Conservation (phyloP, 2,329 filamentous ascomycete genomes). For the Aspergillus amoenus region DNA sequence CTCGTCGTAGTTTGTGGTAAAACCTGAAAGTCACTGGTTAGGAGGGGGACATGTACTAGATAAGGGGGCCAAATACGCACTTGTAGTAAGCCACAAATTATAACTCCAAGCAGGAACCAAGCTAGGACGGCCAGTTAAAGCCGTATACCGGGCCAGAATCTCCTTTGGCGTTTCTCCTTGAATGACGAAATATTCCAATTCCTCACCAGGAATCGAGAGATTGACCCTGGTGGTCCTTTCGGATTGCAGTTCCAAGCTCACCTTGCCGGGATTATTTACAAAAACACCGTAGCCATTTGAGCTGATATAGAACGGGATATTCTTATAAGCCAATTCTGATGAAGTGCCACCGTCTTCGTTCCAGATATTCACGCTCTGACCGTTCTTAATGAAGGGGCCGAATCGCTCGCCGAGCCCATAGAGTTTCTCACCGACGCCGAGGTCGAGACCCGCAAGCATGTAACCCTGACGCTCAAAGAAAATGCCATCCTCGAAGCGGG, state of each 20-base stretch:
- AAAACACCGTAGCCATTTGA: slow-evolving; percentile 76
- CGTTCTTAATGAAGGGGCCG: slow-evolving; percentile 73
- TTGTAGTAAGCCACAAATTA: slow-evolving; percentile 72
- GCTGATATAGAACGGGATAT: slow-evolving; percentile 43
- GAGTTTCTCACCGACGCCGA: slow-evolving; percentile 60
- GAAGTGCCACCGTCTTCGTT: slow-evolving; percentile 54
- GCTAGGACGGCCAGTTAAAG: slow-evolving; percentile 65
- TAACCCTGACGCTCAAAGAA: slow-evolving; percentile 40
- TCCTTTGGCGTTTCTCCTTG: slow-evolving; percentile 71
- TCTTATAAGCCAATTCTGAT: slow-evolving; percentile 43
- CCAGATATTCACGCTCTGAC: slow-evolving; percentile 67
- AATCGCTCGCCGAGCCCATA: slow-evolving; percentile 76
- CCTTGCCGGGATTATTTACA: slow-evolving; percentile 67
- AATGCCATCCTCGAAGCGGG: slow-evolving; percentile 34
- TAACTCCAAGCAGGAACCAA: slow-evolving; percentile 72
- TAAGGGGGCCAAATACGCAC: slow-evolving; percentile 13
- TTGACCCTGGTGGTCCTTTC: slow-evolving; percentile 71
- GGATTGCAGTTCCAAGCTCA: slow-evolving; percentile 72
- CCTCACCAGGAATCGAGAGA: slow-evolving; percentile 66
- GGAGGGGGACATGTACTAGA: not conserved
- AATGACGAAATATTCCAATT: slow-evolving; percentile 72
- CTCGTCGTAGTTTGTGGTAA: slow-evolving; percentile 72
- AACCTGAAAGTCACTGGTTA: slow-evolving; percentile 43
- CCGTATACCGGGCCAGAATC: slow-evolving; percentile 65
- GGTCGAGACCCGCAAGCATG: slow-evolving; percentile 41